Percentiles rank a stretch among this genome's conserved stretches.
phyloP scores from a whole-genome alignment of 768 basidiomycete species.

The Lactarius quietus region DNA sequence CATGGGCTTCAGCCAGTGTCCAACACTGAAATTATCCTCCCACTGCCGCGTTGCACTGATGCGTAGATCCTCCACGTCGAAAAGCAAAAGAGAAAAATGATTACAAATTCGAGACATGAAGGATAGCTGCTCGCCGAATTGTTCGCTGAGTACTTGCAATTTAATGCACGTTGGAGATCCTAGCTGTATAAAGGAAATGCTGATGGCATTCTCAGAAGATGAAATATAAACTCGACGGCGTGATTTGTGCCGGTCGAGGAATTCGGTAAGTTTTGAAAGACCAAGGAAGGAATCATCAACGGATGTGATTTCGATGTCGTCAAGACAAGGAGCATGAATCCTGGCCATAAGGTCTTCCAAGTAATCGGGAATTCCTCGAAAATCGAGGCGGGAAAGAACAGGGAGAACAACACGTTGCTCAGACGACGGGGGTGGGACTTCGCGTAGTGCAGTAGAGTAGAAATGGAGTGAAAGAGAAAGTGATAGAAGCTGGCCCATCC shows the following conservation, averaged over 20 bases:
- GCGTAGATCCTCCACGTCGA: background rate
- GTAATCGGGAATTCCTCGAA: background rate
- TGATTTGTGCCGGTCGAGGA: background rate
- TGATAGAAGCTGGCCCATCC: background rate
- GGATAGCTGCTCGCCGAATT: background rate
- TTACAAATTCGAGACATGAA: background rate
- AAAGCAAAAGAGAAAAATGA: background rate
- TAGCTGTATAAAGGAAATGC: background rate
- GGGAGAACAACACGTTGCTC: background rate
- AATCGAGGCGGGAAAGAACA: background rate
- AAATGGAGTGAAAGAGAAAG: background rate
- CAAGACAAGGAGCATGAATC: background rate
- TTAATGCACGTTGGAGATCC: background rate
- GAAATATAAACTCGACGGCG: background rate
- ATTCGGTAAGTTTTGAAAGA: background rate
- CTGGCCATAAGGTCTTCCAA: background rate
- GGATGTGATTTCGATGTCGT: background rate
- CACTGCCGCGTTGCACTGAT: background rate
- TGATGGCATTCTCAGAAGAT: background rate
- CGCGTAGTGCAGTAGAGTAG: background rate
- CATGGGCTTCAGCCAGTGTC: too few species aligned
- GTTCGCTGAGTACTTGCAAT: background rate
- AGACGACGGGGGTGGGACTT: background rate
- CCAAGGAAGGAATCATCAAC: background rate
- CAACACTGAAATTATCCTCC: fast-evolving